phyloP scores from a whole-genome alignment of 805 yeast genomes.

The Candida yuanshanica region DNA sequence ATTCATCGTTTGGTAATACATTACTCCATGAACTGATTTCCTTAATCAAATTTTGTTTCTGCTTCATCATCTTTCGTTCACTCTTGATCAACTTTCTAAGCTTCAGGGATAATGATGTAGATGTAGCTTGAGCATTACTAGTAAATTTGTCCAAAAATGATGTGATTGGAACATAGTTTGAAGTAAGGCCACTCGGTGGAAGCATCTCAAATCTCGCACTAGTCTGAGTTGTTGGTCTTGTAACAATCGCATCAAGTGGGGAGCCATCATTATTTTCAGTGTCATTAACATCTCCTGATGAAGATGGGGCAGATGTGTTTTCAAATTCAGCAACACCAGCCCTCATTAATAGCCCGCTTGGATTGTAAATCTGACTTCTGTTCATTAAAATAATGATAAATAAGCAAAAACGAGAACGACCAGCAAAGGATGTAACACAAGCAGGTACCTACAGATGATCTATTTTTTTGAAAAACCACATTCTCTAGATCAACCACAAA shows the following conservation, averaged over 20 bases:
- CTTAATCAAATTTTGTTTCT: constrained; percentile 33
- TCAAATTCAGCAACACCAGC: constrained; percentile 4
- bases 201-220: constrained; percentile 9
- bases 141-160: constrained; percentile 23
- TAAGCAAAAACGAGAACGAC: too few species aligned
- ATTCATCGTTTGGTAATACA: constrained; percentile 33
- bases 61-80: constrained; percentile 32
- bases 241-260: constrained; percentile 9
- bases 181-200: not conserved
- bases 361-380: constrained; percentile 8
- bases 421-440: too few species aligned
- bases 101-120: constrained; percentile 27
- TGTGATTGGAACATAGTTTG: constrained; percentile 15
- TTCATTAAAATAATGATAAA: not conserved
- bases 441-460: too few species aligned
- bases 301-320: constrained; percentile 5
- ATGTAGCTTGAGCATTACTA: constrained; percentile 18
- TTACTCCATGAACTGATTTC: constrained; percentile 40
- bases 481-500: too few species aligned
- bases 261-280: constrained; percentile 12
- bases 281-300: constrained; percentile 4
- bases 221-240: constrained; percentile 13
- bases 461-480: too few species aligned
- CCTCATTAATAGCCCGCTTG: constrained; percentile 15
- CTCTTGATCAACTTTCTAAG: constrained; percentile 32